Percentiles rank a stretch among this genome's conserved stretches.
Evolutionary conservation across 805 yeast species (phyloP).

Genomic region (Candida nonsorbophila): DNA sequence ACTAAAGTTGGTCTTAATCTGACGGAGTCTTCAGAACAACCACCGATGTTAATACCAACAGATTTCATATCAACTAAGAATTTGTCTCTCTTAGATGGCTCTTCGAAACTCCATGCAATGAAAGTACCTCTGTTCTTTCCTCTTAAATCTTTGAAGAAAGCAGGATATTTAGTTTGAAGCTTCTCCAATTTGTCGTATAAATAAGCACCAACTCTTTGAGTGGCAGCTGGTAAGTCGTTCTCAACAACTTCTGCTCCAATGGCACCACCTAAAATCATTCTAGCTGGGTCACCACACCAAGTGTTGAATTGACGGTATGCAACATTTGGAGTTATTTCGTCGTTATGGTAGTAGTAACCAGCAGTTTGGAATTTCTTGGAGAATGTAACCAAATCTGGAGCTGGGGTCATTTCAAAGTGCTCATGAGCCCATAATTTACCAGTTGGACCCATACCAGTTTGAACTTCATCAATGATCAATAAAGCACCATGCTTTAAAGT

Average conservation of each 20-base stretch:
- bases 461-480: slow-evolving; percentile 68
- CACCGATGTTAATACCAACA: slow-evolving; percentile 76
- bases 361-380: slow-evolving; percentile 72
- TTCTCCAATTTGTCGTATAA: slow-evolving; percentile 38
- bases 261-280: slow-evolving; percentile 57
- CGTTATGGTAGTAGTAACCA: slow-evolving; percentile 62
- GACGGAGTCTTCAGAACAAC: slow-evolving; percentile 74
- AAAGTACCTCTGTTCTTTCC: slow-evolving; percentile 62
- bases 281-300: slow-evolving; percentile 75
- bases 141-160: slow-evolving; percentile 52
- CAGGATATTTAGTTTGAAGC: slow-evolving; percentile 37
- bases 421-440: slow-evolving; percentile 75
- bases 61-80: slow-evolving; percentile 56
- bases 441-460: slow-evolving; percentile 70
- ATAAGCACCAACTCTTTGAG: slow-evolving; percentile 51
- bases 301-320: slow-evolving; percentile 72
- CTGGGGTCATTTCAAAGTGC: slow-evolving; percentile 55
- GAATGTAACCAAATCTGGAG: slow-evolving; percentile 67
- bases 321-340: slow-evolving; percentile 51
- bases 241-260: slow-evolving; percentile 51
- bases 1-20: slow-evolving; percentile 78
- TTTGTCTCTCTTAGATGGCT: slow-evolving; percentile 48
- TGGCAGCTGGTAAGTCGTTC: slow-evolving; percentile 43
- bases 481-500: slow-evolving; percentile 53
- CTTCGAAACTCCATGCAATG: slow-evolving; percentile 57